A percentile compares a stretch with the other conserved stretches of the same genome.
Evolutionary conservation across 176 grass and related monocot species (phyloP).

Genomic region (Areca catechu): DNA sequence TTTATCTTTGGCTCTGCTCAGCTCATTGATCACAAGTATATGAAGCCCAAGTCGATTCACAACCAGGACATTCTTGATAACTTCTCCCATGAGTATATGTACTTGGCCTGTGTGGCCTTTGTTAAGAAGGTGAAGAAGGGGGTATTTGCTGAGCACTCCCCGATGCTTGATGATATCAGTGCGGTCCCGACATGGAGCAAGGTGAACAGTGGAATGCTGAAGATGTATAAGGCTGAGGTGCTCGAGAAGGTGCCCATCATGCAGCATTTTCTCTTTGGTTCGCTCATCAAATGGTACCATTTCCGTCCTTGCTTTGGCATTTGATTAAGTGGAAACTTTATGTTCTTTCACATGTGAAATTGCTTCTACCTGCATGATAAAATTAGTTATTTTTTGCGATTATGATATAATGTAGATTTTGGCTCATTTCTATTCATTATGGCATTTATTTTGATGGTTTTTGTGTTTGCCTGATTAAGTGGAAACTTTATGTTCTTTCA

Average conservation of each 20-base stretch:
- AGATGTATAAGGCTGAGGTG: slow-evolving; percentile 99
- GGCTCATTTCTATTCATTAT: too few species aligned
- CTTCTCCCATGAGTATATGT: slow-evolving; percentile 77
- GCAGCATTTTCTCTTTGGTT: slow-evolving; percentile 99
- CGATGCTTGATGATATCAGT: slow-evolving; percentile 95
- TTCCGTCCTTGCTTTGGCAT: too few species aligned
- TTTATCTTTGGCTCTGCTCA: slow-evolving; percentile 83
- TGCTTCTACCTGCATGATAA: too few species aligned
- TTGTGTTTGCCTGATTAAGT: slow-evolving; percentile 4
- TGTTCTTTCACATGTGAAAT: too few species aligned
- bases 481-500: too few species aligned
- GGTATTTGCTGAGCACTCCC: slow-evolving; percentile 85
- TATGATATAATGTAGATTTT: too few species aligned
- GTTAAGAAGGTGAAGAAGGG: slow-evolving; percentile 96
- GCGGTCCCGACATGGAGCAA: slow-evolving; percentile 68
- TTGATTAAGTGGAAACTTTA: too few species aligned
- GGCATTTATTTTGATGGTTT: too few species aligned
- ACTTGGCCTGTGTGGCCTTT: slow-evolving; percentile 53
- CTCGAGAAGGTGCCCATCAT: slow-evolving; percentile 97
- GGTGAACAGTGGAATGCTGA: slow-evolving; percentile 86
- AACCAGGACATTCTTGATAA: slow-evolving; percentile 92
- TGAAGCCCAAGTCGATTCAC: slow-evolving; percentile 95
- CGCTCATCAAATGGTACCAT: slow-evolving; percentile 85
- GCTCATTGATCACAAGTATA: slow-evolving; percentile 97
- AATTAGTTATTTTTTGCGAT: too few species aligned